Conservation (phyloP, 2,329 filamentous ascomycete species). For the Lasiodiplodia gonubiensis region DNA sequence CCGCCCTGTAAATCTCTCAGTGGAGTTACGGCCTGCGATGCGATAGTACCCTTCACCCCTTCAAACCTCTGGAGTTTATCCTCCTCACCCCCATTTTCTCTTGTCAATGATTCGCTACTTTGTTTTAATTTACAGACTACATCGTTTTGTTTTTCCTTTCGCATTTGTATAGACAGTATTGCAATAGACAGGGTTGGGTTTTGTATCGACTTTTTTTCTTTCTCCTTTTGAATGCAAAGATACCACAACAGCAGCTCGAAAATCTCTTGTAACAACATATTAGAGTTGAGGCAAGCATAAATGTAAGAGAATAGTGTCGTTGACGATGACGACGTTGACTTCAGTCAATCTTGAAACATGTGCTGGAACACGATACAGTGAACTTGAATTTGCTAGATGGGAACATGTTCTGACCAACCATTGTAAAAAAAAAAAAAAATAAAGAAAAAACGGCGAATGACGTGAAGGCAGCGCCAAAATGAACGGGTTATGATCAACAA, state of each 20-base stretch:
- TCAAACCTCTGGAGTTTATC: background rate
- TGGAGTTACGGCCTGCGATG: background rate
- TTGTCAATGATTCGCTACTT: background rate
- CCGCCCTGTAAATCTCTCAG: background rate
- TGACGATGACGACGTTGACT: background rate
- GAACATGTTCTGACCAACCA: too few relatives aligned
- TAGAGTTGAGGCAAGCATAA: background rate
- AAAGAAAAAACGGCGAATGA: background rate
- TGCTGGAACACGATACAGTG: background rate
- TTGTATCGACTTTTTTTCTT: background rate
- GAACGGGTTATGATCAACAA: background rate
- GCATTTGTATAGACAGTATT: background rate
- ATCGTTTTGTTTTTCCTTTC: background rate
- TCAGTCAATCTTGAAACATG: background rate
- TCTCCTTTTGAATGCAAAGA: constrained; percentile 6
- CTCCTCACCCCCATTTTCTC: background rate
- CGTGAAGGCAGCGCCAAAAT: background rate
- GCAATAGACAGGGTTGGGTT: background rate
- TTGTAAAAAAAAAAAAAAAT: too few relatives aligned
- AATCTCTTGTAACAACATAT: constrained; percentile 16
- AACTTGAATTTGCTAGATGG: too few relatives aligned
- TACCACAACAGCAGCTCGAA: constrained; percentile 11
- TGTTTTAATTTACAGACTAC: background rate
- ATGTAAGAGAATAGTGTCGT: background rate
- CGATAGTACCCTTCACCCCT: background rate